Evolutionary conservation across 306 rosid genomes (phyloP).

Genomic region (Glycine soja): DNA sequence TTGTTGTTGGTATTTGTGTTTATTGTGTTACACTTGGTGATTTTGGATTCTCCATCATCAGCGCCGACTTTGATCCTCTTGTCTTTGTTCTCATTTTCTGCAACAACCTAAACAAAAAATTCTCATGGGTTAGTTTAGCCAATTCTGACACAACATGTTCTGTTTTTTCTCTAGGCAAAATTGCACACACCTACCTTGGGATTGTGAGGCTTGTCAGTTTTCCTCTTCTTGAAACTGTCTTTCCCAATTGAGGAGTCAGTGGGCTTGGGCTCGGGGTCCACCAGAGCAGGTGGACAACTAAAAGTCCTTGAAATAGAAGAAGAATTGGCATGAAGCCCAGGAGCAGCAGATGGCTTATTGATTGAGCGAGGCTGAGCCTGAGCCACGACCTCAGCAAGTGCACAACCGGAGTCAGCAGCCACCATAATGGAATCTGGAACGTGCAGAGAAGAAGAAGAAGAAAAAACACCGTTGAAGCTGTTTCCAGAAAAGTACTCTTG

Average conservation of each 20-base stretch:
- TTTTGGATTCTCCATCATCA: slow-evolving; percentile 81
- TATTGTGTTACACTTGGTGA: slow-evolving; percentile 33
- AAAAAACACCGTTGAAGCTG: slow-evolving; percentile 36
- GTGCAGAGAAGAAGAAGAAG: background rate
- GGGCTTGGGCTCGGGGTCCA: slow-evolving; percentile 8
- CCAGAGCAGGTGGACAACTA: slow-evolving; percentile 62
- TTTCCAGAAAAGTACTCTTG: slow-evolving; percentile 46
- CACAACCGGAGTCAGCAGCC: slow-evolving; percentile 37
- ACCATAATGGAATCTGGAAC: background rate
- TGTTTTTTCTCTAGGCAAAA: background rate
- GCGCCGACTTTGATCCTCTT: slow-evolving; percentile 66
- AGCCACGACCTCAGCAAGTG: slow-evolving; percentile 42
- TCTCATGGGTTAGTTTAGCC: background rate
- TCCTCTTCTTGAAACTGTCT: slow-evolving; percentile 73
- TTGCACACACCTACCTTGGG: slow-evolving; percentile 53
- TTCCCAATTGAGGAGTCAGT: slow-evolving; percentile 47
- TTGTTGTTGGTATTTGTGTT: slow-evolving; percentile 40
- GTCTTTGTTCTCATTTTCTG: slow-evolving; percentile 60
- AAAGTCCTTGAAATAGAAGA: slow-evolving; percentile 61
- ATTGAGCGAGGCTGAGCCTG: slow-evolving; percentile 5
- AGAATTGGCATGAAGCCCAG: slow-evolving; percentile 49
- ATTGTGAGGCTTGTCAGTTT: slow-evolving; percentile 58
- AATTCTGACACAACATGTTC: background rate
- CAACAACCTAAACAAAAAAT: slow-evolving; percentile 53
- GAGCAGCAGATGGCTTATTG: background rate